Evolutionary conservation across 257 asterid species (phyloP), one percentile per base, ranked within the genome.

Genomic region (Nemophila menziesii): DNA sequence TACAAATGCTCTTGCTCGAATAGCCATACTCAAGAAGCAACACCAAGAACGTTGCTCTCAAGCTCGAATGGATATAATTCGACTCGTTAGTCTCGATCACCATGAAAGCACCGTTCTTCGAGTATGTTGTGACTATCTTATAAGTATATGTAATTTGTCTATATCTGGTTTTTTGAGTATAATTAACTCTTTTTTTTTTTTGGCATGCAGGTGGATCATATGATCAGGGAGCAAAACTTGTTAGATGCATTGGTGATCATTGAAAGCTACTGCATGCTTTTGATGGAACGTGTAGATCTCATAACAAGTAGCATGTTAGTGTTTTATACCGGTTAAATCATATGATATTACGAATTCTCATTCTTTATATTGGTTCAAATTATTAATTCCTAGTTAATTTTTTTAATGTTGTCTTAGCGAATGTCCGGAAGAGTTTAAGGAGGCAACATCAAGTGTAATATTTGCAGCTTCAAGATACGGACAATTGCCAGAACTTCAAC

Each of bases 81-180:
- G 17, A 12, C 17, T 39, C 43, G 20, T 39, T 12, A n/a, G 17
- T n/a, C 43, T 39, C 17, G 43, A 17, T n/a, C 43, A 39, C 11
- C 43, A 39, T 5, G 20, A 39, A 39, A 39, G 43, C 17, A 21
- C 43, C 10, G 9, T 39, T 39, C 43, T 39, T 39, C 43, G 43
- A 2, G 43, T 39, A 39, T 8, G n/a, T 5, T 39, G 5, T 29
- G 36, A 29, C 33, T 26, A 5, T 29, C 36, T 13, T 13, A 2
- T 29, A 2, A 29, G 7, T 2, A 2, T 7, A 5, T 2, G 8
- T 29, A 29, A 2, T 13, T 5, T 29, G 8, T 29, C 36, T 29
- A 13, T 29, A 29, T 29, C 36, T 29, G 12, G n/a, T n/a, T 29
- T 2, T 29, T 29, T 29, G 36, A 29, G 7, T 29, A 7, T n/a